Conservation (phyloP, 2,329 filamentous ascomycete genomes). For the Gliomastix tumulicola region DNA sequence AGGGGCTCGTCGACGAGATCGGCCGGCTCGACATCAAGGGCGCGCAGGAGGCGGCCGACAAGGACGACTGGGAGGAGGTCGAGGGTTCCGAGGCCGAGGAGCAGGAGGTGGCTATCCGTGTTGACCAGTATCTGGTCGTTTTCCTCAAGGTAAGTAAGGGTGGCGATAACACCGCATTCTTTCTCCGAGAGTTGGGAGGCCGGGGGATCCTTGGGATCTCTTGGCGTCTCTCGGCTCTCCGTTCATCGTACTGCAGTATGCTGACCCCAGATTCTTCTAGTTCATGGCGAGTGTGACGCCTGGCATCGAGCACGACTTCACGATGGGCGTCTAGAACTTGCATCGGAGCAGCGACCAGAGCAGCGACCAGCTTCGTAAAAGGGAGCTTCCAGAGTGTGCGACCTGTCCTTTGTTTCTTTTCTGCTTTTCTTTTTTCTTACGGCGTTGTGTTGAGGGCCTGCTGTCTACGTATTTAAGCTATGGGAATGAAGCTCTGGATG, state of each 20-base stretch:
- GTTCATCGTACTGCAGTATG: too few species aligned
- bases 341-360: too few species aligned
- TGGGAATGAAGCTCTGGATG: too few species aligned
- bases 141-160: constrained; percentile 70
- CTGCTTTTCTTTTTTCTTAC: not conserved
- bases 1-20: constrained; percentile 79
- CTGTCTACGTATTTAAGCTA: too few species aligned
- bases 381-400: not conserved
- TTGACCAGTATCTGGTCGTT: constrained; percentile 84
- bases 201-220: too few species aligned
- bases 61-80: constrained; percentile 61
- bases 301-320: constrained; percentile 96
- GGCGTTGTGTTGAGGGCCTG: too few species aligned
- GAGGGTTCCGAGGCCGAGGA: constrained; percentile 57
- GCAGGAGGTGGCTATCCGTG: constrained; percentile 69
- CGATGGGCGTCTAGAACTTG: constrained; percentile 71
- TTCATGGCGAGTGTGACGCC: constrained; percentile 88
- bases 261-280: too few species aligned
- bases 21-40: constrained; percentile 53
- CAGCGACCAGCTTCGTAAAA: not conserved
- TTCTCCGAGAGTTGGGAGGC: constrained; percentile 3
- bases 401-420: not conserved
- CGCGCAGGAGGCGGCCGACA: constrained; percentile 42
- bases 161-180: too few species aligned
- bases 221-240: too few species aligned